Conservation (phyloP, 2,329 filamentous ascomycete genomes). For the Torrubiella hemipterigena region DNA sequence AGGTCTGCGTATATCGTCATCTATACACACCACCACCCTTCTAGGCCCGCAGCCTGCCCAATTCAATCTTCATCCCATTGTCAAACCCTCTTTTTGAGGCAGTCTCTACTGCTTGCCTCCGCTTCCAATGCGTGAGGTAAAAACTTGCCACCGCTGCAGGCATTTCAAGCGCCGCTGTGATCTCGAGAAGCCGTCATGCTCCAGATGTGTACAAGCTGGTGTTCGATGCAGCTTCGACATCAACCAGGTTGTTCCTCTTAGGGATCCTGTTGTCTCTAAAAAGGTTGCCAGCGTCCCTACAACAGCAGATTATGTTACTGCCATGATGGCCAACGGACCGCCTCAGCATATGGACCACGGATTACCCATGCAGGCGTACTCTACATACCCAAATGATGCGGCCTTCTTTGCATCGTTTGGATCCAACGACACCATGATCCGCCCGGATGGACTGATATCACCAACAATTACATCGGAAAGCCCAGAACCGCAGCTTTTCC, state of each 20-base stretch:
- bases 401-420: too few species aligned
- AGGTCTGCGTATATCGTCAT: too few species aligned
- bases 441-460: constrained; percentile 15
- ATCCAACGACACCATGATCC: too few species aligned
- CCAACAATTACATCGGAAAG: constrained; percentile 16
- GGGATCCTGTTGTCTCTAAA: too few species aligned
- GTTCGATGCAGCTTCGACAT: constrained; percentile 20
- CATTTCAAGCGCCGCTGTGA: constrained; percentile 24
- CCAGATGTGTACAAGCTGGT: constrained; percentile 19
- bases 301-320: too few species aligned
- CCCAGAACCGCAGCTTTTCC: constrained; percentile 12
- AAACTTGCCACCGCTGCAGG: constrained; percentile 23
- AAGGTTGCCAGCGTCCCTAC: too few species aligned
- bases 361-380: too few species aligned
- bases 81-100: too few species aligned
- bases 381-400: too few species aligned
- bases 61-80: not conserved
- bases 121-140: constrained; percentile 21
- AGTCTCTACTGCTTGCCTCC: too few species aligned
- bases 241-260: constrained; percentile 4
- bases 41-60: not conserved
- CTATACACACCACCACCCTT: not conserved
- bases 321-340: too few species aligned
- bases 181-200: constrained; percentile 20
- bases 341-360: too few species aligned